Percentiles rank a stretch among this genome's conserved stretches.
phyloP scores from a whole-genome alignment of 257 asterid genomes.

The Paraleonurus japonicus region DNA sequence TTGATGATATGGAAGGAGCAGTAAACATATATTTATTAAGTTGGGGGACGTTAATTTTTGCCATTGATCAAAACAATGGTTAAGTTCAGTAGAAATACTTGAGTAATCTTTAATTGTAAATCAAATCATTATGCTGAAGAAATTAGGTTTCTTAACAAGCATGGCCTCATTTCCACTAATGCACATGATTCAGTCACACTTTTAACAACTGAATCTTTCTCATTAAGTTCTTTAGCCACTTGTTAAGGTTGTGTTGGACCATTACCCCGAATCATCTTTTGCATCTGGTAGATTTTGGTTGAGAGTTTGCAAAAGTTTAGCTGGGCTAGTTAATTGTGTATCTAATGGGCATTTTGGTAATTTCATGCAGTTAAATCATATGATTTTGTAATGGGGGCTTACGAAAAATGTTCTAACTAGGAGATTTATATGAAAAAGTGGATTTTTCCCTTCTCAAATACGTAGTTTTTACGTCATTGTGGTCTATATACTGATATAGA shows the following conservation, averaged over 20 bases:
- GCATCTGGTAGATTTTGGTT: slow-evolving; percentile 5
- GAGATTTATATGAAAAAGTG: neutral
- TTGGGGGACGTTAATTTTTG: no score
- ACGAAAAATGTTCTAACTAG: neutral
- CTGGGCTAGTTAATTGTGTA: neutral
- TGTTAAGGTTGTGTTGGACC: slow-evolving; percentile 10
- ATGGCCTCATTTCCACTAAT: neutral
- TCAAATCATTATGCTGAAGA: neutral
- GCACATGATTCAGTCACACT: slow-evolving; percentile 1
- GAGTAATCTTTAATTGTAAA: neutral
- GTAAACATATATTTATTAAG: no score
- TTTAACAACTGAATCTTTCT: neutral
- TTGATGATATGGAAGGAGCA: no score
- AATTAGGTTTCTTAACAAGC: neutral
- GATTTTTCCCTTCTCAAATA: neutral
- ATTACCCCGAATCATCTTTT: slow-evolving; percentile 2
- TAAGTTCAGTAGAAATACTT: no score
- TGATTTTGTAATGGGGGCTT: neutral
- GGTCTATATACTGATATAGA: neutral
- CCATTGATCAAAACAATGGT: no score
- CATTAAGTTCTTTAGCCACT: neutral
- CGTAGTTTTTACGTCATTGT: neutral
- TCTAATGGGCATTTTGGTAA: neutral
- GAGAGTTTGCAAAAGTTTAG: neutral
- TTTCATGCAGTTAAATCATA: slow-evolving; percentile 6